Conservation (phyloP, 2,329 filamentous ascomycete species). For the Neofusicoccum cordaticola region DNA sequence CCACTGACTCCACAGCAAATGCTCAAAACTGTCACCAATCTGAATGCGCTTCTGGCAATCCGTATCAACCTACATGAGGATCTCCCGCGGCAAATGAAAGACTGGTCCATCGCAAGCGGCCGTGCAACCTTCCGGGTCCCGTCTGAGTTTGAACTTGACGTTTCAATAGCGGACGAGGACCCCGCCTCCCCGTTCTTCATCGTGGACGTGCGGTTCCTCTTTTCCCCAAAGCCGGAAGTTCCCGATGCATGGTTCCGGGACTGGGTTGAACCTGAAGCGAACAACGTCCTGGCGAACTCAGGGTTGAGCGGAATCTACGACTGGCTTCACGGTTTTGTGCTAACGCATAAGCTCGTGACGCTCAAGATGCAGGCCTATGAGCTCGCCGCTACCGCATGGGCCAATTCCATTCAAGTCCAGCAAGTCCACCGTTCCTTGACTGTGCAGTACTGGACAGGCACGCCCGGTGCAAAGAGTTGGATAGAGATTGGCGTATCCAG, state of each 20-base stretch:
- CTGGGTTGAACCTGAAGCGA: constrained; percentile 68
- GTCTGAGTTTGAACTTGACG: constrained; percentile 87
- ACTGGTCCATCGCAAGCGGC: constrained; percentile 79
- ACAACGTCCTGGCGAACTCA: constrained; percentile 63
- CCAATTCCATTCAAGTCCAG: constrained; percentile 73
- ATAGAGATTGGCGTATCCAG: constrained; percentile 80
- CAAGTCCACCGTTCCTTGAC: constrained; percentile 76
- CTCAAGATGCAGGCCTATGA: constrained; percentile 73
- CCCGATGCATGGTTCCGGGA: constrained; percentile 59
- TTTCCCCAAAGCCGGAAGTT: constrained; percentile 64
- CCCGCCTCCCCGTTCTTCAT: constrained; percentile 85
- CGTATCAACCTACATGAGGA: constrained; percentile 82
- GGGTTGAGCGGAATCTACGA: constrained; percentile 80
- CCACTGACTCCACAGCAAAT: constrained; percentile 69
- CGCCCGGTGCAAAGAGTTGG: constrained; percentile 78
- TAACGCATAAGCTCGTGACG: constrained; percentile 87
- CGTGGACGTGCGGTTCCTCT: constrained; percentile 84
- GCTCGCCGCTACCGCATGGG: constrained; percentile 71
- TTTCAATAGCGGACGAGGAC: constrained; percentile 86
- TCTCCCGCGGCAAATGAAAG: constrained; percentile 72
- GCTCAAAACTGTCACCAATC: constrained; percentile 70
- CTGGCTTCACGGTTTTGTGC: constrained; percentile 79
- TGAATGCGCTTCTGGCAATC: constrained; percentile 80
- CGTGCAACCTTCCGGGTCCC: constrained; percentile 82
- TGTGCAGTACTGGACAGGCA: constrained; percentile 84